phyloP scores from a whole-genome alignment of 345 rosid species.

The Odontarrhena argentea region DNA sequence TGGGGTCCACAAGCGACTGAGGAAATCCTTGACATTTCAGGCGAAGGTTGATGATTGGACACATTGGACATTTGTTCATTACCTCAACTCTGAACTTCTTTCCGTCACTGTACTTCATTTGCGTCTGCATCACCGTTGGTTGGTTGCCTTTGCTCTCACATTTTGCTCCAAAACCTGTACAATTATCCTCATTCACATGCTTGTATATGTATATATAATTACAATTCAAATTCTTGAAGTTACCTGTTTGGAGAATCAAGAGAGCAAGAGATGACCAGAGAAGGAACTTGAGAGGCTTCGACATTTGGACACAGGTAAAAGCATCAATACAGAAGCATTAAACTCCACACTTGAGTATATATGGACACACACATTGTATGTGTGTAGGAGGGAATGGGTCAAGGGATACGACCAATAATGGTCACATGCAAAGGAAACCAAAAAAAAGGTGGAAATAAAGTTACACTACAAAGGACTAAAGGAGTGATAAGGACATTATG shows the following conservation, averaged over 20 bases:
- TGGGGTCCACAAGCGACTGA: conserved; percentile 39
- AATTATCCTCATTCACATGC: conserved; percentile 21
- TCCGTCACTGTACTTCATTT: conserved; percentile 29
- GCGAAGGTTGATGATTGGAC: conserved; percentile 43
- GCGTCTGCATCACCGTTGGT: conserved; percentile 39
- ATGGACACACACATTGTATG: not conserved
- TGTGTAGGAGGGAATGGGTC: conserved; percentile 28
- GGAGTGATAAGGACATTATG: conserved; percentile 27
- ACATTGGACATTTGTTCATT: conserved; percentile 40
- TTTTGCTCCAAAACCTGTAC: conserved; percentile 29
- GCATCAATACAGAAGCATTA: conserved; percentile 11
- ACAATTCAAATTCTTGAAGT: not conserved
- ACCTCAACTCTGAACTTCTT: conserved; percentile 38
- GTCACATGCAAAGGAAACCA: conserved; percentile 42
- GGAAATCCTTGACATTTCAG: conserved; percentile 41
- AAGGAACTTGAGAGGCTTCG: conserved; percentile 29
- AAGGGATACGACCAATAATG: conserved; percentile 37
- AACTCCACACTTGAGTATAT: conserved; percentile 10
- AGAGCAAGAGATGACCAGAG: conserved; percentile 33
- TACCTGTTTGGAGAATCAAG: conserved; percentile 34
- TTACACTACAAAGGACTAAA: conserved; percentile 26
- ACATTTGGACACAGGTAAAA: conserved; percentile 23
- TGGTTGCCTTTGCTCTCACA: conserved; percentile 37
- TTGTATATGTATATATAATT: not conserved
- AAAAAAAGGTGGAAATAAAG: conserved; percentile 25